Evolutionary conservation across 345 rosid genomes (phyloP).

Genomic region (Melastoma malabathricum): DNA sequence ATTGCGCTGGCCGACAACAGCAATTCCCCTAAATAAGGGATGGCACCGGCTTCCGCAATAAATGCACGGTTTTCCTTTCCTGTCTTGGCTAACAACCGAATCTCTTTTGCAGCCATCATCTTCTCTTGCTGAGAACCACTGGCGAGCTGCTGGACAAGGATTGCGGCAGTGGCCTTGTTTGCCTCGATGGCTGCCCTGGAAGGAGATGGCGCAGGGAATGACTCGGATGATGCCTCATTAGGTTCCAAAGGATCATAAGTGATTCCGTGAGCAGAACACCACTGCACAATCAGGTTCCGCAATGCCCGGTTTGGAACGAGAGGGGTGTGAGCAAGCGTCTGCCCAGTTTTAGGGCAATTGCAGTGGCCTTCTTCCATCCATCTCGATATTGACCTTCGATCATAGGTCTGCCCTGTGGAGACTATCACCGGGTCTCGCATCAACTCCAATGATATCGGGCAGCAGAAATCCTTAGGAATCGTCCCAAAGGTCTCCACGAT

Average conservation of each 20-base stretch:
- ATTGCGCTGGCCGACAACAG: conserved; percentile 52
- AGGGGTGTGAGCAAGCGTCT: conserved; percentile 44
- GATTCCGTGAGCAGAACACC: conserved; percentile 69
- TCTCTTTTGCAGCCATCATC: conserved; percentile 65
- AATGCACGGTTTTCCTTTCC: conserved; percentile 81
- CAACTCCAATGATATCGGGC: conserved; percentile 78
- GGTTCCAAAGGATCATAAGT: conserved; percentile 42
- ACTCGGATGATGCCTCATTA: conserved; percentile 35
- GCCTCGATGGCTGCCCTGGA: conserved; percentile 66
- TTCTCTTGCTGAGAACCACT: conserved; percentile 51
- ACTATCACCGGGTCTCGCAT: conserved; percentile 88
- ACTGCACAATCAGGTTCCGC: conserved; percentile 68
- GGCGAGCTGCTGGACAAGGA: conserved; percentile 57
- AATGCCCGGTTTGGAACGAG: conserved; percentile 79
- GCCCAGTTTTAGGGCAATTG: conserved; percentile 84
- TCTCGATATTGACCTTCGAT: conserved; percentile 67
- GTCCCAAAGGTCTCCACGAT: conserved; percentile 58
- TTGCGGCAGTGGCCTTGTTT: conserved; percentile 55
- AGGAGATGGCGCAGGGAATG: conserved; percentile 45
- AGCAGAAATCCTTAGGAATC: conserved; percentile 68
- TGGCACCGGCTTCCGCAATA: conserved; percentile 86
- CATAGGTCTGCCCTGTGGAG: conserved; percentile 87
- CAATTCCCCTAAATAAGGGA: conserved; percentile 52
- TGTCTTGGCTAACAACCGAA: conserved; percentile 73
- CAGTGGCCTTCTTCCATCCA: conserved; percentile 94